Evolutionary conservation across 129 eudicot species (phyloP), one percentile per base, ranked within the genome.

Genomic region (Artemisia annua): DNA sequence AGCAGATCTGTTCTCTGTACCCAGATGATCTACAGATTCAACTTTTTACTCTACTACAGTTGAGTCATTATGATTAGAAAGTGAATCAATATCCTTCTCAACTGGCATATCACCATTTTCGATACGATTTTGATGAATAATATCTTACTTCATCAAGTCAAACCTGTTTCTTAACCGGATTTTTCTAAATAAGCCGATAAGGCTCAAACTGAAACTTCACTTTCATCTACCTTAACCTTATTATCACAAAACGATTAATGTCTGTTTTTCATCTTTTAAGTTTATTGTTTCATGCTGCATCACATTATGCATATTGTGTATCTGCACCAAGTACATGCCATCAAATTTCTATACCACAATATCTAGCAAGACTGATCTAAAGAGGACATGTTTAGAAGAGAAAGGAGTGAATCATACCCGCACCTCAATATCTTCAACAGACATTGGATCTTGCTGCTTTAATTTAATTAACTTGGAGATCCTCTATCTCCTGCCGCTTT

Each of bases 241-340:
- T n/a, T n/a, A n/a, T n/a, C n/a, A n/a, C n/a, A n/a, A n/a, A n/a
- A n/a, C n/a, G n/a, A n/a, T n/a, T n/a, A n/a, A n/a, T n/a, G n/a
- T n/a, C 52, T 79, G 83, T 52, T 85, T 91, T 74, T 91, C 97
- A 53, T 91, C 91, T 65, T 85, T 87, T 63, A 91, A 67, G 4
- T 56, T 26, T 46, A 83, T 66, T 24, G 95, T 91, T 67, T 91
- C 95, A 48, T 91, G 97, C 63, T 83, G 83, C 30, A 91, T 87
- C 83, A 71, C 76, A 70, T 75, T 85, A 63, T 91, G 91, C 87
- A 87, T 79, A 52, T 58, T 63, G 57, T 60, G 30, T 69, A 91
- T 83, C 97, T 91, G 95, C 59, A 57, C 72, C n/a, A 3, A 12
- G 26, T 57, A 46, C 19, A 73, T 48, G 43, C 46, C 26, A 9